Percentiles rank a stretch among this genome's conserved stretches.
Evolutionary conservation across 257 asterid species (phyloP).

Genomic region (Jasminum sambac): DNA sequence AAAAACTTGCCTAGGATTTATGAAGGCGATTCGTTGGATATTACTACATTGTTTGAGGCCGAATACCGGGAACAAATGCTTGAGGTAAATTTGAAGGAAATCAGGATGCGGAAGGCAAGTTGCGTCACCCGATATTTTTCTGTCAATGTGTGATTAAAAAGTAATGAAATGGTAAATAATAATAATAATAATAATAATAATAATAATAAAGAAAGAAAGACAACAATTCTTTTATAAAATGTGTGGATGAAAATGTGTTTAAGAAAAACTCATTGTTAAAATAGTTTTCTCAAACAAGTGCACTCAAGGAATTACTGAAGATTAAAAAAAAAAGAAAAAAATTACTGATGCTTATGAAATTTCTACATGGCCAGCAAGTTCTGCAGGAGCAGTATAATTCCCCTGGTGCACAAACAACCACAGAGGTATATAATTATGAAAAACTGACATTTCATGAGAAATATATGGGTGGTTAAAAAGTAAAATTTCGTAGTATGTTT

Average conservation of each 20-base stretch:
- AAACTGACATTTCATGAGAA: too few relatives aligned
- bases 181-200: too few relatives aligned
- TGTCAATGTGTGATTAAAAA: not conserved
- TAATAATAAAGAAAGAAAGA: too few relatives aligned
- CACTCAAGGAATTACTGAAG: not conserved
- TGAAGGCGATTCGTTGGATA: conserved; percentile 67
- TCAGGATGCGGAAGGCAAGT: conserved; percentile 64
- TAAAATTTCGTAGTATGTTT: too few relatives aligned
- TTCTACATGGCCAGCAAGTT: conserved; percentile 41
- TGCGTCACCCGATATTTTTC: not conserved
- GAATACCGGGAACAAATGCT: conserved; percentile 73
- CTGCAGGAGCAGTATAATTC: conserved; percentile 54
- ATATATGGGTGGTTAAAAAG: too few relatives aligned
- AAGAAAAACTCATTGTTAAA: not conserved
- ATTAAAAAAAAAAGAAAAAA: too few relatives aligned
- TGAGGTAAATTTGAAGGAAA: conserved; percentile 65
- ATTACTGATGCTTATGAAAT: not conserved
- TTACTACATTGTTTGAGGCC: conserved; percentile 61
- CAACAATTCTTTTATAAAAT: too few relatives aligned
- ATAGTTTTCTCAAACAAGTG: too few relatives aligned
- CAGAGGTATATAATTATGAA: conserved; percentile 40
- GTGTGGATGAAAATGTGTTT: too few relatives aligned
- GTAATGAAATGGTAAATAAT: too few relatives aligned
- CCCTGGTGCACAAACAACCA: conserved; percentile 41
- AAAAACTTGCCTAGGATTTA: conserved; percentile 43